These are phyloP conservation scores for Zygoascus flipseniorum DNA, from an alignment of 805 yeast genomes.

Conservation along the genomic window DNA sequence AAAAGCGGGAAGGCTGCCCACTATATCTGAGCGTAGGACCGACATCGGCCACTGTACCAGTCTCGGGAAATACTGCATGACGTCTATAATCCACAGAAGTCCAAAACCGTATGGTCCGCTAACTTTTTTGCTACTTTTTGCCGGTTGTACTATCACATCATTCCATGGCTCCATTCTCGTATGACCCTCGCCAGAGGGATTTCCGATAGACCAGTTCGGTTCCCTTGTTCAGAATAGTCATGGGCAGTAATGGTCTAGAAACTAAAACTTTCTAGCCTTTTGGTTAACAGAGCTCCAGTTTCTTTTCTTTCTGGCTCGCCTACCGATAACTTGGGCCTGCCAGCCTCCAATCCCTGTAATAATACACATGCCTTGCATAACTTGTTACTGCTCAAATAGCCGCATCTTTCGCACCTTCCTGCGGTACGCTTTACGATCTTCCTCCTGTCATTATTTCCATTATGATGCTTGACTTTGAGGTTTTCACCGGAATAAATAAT, in stretches of 20 bases:
- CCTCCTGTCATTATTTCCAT: slow-evolving; percentile 7
- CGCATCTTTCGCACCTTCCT: slow-evolving; percentile 72
- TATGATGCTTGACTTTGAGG: slow-evolving; percentile 39
- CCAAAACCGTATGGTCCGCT: too few relatives aligned
- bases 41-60: too few relatives aligned
- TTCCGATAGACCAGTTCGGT: too few relatives aligned
- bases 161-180: not conserved
- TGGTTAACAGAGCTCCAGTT: slow-evolving; percentile 9
- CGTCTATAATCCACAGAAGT: too few relatives aligned
- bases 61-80: too few relatives aligned
- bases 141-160: not conserved
- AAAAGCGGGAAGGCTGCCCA: too few relatives aligned
- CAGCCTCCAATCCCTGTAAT: slow-evolving; percentile 72
- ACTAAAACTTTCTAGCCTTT: slow-evolving; percentile 46
- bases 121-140: too few relatives aligned
- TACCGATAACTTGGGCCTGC: slow-evolving; percentile 55
- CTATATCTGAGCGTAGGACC: too few relatives aligned
- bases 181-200: too few relatives aligned
- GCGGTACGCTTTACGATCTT: not conserved
- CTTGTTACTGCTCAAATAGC: slow-evolving; percentile 79
- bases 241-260: slow-evolving; percentile 34
- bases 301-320: slow-evolving; percentile 39
- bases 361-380: slow-evolving; percentile 91
- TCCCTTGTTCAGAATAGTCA: too few relatives aligned
- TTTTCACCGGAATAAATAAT: slow-evolving; percentile 92